Base-by-base conservation (phyloP, 2,329 filamentous ascomycete genomes). In the Nemania serpens region DNA sequence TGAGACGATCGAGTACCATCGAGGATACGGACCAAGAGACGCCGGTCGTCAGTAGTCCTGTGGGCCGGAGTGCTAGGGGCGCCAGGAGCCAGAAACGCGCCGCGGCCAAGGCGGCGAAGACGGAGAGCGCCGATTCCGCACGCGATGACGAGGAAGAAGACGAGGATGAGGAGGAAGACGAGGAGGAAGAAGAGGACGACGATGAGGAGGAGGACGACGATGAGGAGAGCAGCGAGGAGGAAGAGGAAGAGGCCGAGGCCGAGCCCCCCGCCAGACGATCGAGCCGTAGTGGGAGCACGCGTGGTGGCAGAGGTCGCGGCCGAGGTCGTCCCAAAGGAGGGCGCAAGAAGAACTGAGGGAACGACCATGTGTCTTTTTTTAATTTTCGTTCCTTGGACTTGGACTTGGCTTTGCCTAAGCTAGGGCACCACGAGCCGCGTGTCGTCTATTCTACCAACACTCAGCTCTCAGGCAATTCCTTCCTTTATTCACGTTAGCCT, bases 11-110 rank as follows among this genome's bases (percentile, higher is more conserved):
- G 34, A 83, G 81, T 64, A 83, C 81, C 5, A 77, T 83, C n/a
- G 82, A 82, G 3, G 81, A 83, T 57, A 82, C 81, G 1, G 82
- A 84, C 64, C 78, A 78, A 42, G 77, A 79, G 46, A 80, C 75
- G 4, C 75, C 76, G n/a, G 75, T 76, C 37, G 71, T 71, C 22
- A 73, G 76, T 55, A 78, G 77, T 52, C 78, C 77, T 55, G 70
- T 75, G 57, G 63, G 74, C 61, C 79, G 75, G 67, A 72, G 77
- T 18, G 78, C 77, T 10, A 76, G 81, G 59, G 76, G 76, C n/a
- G 73, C 76, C 1, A 70, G 79, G 59, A 75, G 80, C 60, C 75
- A 77, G 63, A 80, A 80, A 67, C 77, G 80, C 48, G 77, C 75
- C 0, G 76, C 76, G 12, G 78, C 76, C 22, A 78, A 79, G 54